These are phyloP conservation scores for Talaromyces piceae DNA, from an alignment of 2,329 filamentous ascomycete species.

Conservation along the genomic window DNA sequence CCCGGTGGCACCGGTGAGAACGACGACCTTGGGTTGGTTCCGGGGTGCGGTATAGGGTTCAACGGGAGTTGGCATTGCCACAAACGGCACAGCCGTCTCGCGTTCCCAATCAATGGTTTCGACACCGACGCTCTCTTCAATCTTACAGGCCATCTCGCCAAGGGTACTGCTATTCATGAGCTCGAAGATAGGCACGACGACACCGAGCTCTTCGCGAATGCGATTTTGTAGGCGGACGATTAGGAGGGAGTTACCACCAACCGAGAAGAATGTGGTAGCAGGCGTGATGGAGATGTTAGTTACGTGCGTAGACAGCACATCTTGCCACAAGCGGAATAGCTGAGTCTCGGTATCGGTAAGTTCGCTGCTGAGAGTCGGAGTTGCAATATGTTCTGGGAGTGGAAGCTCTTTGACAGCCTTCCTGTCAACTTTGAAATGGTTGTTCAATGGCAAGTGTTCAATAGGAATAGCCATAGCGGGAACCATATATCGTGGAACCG, in stretches of 20 bases:
- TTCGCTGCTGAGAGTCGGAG: not conserved
- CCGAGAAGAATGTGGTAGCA: constrained; percentile 3
- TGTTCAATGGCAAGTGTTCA: constrained; percentile 20
- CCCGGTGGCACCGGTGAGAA: constrained; percentile 24
- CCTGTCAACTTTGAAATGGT: constrained; percentile 25
- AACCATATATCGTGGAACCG: constrained; percentile 31
- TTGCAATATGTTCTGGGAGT: constrained; percentile 13
- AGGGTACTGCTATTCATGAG: not conserved
- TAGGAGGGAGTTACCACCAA: constrained; percentile 6
- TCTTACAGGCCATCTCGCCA: not conserved
- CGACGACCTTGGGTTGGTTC: constrained; percentile 2
- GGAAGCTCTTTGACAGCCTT: constrained; percentile 13
- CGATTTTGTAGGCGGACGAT: constrained; percentile 5
- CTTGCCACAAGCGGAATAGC: constrained; percentile 17
- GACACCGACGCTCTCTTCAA: not conserved
- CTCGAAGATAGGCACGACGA: not conserved
- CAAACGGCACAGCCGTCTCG: not conserved
- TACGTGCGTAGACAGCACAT: constrained; percentile 9
- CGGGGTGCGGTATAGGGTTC: not conserved
- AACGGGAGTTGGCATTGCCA: not conserved
- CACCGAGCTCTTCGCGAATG: not conserved
- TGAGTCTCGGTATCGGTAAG: constrained; percentile 14
- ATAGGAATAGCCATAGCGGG: constrained; percentile 24
- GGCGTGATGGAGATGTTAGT: not conserved
- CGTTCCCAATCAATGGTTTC: not conserved